phyloP scores from a whole-genome alignment of 2,329 filamentous ascomycete genomes.

The Periconia sp. region DNA sequence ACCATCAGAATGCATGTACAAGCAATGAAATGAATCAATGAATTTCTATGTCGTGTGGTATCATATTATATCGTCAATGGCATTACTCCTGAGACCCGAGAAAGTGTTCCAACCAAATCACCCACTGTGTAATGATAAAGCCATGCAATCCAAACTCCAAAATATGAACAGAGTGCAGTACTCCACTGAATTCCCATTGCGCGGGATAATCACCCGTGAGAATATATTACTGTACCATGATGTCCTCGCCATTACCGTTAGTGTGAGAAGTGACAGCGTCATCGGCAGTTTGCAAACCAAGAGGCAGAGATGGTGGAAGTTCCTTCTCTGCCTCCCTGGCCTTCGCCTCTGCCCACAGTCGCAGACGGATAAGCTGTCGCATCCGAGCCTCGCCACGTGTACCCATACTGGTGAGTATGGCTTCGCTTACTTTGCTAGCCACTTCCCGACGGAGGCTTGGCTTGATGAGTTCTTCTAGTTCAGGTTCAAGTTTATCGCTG shows the following conservation, averaged over 20 bases:
- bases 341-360: conserved; percentile 79
- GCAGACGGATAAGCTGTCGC: conserved; percentile 75
- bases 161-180: neutral
- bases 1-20: too few species aligned
- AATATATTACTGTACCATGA: conserved; percentile 32
- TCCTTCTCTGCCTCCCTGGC: conserved; percentile 50
- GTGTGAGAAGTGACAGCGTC: conserved; percentile 10
- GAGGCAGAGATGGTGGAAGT: conserved; percentile 42
- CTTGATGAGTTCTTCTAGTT: conserved; percentile 75
- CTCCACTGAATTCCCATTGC: neutral
- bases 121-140: too few species aligned
- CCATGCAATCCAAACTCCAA: too few species aligned
- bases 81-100: neutral
- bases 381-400: conserved; percentile 79
- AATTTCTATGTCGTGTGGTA: neutral
- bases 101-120: too few species aligned
- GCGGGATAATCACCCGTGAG: neutral
- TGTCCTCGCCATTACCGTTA: conserved; percentile 40
- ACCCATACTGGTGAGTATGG: conserved; percentile 75
- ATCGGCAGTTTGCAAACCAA: conserved; percentile 42
- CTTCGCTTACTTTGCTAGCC: conserved; percentile 86
- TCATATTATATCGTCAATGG: neutral
- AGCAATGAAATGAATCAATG: too few species aligned
- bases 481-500: conserved; percentile 71
- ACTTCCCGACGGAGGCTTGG: conserved; percentile 78